Base-by-base conservation (phyloP, 2,329 filamentous ascomycete genomes). In the Penicillium sp. region DNA sequence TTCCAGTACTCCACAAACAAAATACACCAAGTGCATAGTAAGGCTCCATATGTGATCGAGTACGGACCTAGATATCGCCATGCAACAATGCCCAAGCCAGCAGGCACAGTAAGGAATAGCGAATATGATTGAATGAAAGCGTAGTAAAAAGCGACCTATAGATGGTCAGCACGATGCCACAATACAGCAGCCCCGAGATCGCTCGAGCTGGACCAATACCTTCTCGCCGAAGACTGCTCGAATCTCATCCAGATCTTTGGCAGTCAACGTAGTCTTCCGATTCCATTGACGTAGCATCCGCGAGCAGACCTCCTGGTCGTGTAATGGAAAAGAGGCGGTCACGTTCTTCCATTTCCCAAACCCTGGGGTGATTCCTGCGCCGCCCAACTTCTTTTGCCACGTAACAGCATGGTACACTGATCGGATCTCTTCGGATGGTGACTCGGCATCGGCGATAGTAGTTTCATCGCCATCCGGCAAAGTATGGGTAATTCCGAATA, bases 1-100 rank as follows among this genome's bases (percentile, higher is more conserved):
- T 95, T 95, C 92, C 92, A 97, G 70, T 88, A 95, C 67, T 97
- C 92, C 49, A 95, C 87, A 65, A 96, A 96, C 40, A 92, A 75
- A 2, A 93, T 84, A 49, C 86, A 86, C 89, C 91, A 95, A n/a
- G 95, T 73, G 29, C 84, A 86, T 64, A 86, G 91, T 37, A 86
- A 77, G 1, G 91, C 69, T 12, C 87, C 88, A 61, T 95, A 96
- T 41, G 90, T 70, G 49, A 84, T 81, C 1, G 91, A 95, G 71
- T 90, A 97, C 49, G 86, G 81, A 8, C 89, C 89, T 0, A 95
- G 76, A n/a, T 95, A 75, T 27, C 91, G 69, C 88, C 89, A 96
- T 11, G 86, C 81, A 1, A 80, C 77, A 34, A 88, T 77, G 3
- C 92, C 92, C 59, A 93, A 84, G 4, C 77, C 83, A 0, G 91